phyloP scores from a whole-genome alignment of 805 yeast genomes.

The Metschnikowia cerradonensis region DNA sequence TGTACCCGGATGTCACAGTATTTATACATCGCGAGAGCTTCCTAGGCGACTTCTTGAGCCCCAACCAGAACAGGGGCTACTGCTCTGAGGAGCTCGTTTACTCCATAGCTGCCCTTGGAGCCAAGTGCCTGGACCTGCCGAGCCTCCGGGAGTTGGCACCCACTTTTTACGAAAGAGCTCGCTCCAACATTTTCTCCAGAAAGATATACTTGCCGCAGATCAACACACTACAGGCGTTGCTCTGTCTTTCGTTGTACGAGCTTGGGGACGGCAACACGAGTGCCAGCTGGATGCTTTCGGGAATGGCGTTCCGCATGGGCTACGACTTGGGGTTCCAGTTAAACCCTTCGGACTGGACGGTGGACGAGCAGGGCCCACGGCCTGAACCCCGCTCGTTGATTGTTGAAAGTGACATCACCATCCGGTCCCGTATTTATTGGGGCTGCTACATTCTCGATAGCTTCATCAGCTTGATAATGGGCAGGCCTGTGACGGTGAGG shows the following conservation, averaged over 20 bases:
- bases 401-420: constrained; percentile 11
- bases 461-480: constrained; percentile 18
- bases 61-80: constrained; percentile 10
- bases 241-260: constrained; percentile 17
- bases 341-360: constrained; percentile 18
- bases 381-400: constrained; percentile 3
- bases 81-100: constrained; percentile 18
- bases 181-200: constrained; percentile 11
- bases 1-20: constrained; percentile 18
- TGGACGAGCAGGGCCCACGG: not conserved
- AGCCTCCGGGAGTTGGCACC: constrained; percentile 10
- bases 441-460: constrained; percentile 18
- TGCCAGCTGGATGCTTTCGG: constrained; percentile 20
- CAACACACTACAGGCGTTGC: constrained; percentile 17
- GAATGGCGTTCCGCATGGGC: constrained; percentile 21
- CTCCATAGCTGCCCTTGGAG: constrained; percentile 20
- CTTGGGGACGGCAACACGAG: constrained; percentile 19
- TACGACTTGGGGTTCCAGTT: constrained; percentile 19
- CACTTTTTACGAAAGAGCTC: constrained; percentile 15
- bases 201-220: constrained; percentile 15
- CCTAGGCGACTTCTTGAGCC: constrained; percentile 14
- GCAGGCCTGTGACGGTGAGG: constrained; percentile 19
- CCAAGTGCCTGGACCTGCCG: constrained; percentile 13
- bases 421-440: constrained; percentile 19
- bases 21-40: constrained; percentile 20